phyloP scores from a whole-genome alignment of 306 rosid genomes.

The Sicyos edulis region DNA sequence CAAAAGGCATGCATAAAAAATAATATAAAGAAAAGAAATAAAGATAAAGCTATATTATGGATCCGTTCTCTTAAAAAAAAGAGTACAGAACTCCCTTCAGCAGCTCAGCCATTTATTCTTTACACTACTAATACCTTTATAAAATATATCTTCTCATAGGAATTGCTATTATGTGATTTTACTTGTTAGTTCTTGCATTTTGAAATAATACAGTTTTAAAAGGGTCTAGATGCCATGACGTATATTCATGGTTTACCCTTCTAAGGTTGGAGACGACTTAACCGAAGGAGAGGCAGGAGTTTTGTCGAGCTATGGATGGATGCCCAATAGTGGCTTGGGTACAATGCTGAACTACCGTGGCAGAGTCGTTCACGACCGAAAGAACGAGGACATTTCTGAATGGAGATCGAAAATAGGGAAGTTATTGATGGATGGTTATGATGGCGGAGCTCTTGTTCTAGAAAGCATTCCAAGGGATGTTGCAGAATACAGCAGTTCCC shows the following conservation, averaged over 20 bases:
- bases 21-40: too few relatives aligned
- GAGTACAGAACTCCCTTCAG: too few relatives aligned
- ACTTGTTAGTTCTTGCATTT: not conserved
- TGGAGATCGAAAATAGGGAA: constrained; percentile 83
- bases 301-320: constrained; percentile 72
- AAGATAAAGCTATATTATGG: too few relatives aligned
- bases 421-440: constrained; percentile 61
- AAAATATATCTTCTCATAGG: too few relatives aligned
- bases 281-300: constrained; percentile 69
- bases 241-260: not conserved
- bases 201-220: not conserved
- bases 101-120: too few relatives aligned
- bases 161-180: not conserved
- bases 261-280: constrained; percentile 51
- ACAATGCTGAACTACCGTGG: constrained; percentile 77
- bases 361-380: constrained; percentile 82
- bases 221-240: not conserved
- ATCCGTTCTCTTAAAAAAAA: too few relatives aligned
- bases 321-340: constrained; percentile 71
- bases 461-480: constrained; percentile 41
- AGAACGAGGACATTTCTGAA: constrained; percentile 52
- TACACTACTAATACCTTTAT: too few relatives aligned
- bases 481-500: constrained; percentile 32
- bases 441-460: constrained; percentile 46
- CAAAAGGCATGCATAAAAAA: too few relatives aligned